Evolutionary conservation across 2,329 filamentous ascomycete genomes (phyloP).

Genomic region (Blastomyces parvus): DNA sequence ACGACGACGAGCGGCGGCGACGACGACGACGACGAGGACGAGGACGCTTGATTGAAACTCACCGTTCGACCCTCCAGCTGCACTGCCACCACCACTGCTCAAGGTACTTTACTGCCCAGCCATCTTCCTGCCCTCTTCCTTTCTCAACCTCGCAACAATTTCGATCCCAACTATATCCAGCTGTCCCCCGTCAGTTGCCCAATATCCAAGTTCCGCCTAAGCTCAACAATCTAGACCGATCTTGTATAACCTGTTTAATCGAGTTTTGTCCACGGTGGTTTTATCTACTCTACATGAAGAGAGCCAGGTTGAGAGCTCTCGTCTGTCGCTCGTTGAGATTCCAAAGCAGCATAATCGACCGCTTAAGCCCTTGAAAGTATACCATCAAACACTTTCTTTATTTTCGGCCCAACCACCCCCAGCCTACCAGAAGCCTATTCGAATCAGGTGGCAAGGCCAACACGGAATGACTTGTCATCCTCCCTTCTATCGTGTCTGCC

Average conservation of each 20-base stretch:
- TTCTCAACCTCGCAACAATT: constrained; percentile 1
- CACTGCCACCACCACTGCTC: background rate
- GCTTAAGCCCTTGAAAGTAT: background rate
- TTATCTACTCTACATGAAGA: background rate
- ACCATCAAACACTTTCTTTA: background rate
- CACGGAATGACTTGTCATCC: constrained; percentile 13
- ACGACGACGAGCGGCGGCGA: background rate
- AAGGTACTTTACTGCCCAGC: background rate
- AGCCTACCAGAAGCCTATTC: background rate
- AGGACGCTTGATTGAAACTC: background rate
- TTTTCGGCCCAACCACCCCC: background rate
- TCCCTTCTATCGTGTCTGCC: constrained; percentile 7
- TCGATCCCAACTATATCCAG: constrained; percentile 8
- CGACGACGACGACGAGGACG: background rate
- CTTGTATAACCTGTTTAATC: constrained; percentile 5
- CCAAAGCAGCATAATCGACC: background rate
- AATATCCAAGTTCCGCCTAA: constrained; percentile 5
- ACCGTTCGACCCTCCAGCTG: background rate
- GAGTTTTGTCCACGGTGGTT: background rate
- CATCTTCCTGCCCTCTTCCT: background rate
- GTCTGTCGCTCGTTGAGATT: background rate
- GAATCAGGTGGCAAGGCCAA: background rate
- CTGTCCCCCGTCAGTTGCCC: constrained; percentile 5
- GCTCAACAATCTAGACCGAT: constrained; percentile 1
- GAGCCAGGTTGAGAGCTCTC: background rate